A percentile compares a stretch with the other conserved stretches of the same genome.
phyloP scores from a whole-genome alignment of 768 basidiomycete genomes.

The Boletus rubropictus region DNA sequence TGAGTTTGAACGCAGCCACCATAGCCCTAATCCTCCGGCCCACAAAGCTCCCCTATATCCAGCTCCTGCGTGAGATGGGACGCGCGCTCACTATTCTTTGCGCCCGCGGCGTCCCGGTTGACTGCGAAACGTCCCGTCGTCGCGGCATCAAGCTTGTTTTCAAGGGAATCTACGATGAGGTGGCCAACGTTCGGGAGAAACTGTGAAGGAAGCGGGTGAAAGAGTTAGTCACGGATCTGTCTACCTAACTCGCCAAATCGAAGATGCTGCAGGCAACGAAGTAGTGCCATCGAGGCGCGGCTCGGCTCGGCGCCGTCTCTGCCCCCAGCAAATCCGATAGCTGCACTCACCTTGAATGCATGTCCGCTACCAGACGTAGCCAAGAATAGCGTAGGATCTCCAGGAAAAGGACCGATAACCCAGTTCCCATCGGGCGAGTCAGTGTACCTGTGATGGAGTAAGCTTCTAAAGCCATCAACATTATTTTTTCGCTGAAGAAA shows the following conservation, averaged over 20 bases:
- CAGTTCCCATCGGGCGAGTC: constrained; percentile 85
- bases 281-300: neutral
- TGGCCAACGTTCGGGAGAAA: constrained; percentile 83
- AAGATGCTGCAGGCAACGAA: neutral
- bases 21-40: constrained; percentile 32
- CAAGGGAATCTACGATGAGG: constrained; percentile 67
- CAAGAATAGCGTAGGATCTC: constrained; percentile 56
- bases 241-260: neutral
- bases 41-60: constrained; percentile 45
- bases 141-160: constrained; percentile 51
- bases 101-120: constrained; percentile 35
- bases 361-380: constrained; percentile 90
- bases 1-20: neutral
- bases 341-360: constrained; percentile 63
- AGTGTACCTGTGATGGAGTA: constrained; percentile 61
- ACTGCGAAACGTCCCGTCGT: constrained; percentile 60
- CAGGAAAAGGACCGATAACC: constrained; percentile 74
- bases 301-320: neutral
- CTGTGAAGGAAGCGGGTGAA: constrained; percentile 33
- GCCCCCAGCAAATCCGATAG: neutral
- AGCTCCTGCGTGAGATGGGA: constrained; percentile 33
- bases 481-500: neutral
- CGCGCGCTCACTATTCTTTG: constrained; percentile 18
- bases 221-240: neutral
- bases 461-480: neutral